Evolutionary conservation across 345 rosid species (phyloP), one percentile per base, ranked within the genome.

Genomic region (Bruguiera parviflora): DNA sequence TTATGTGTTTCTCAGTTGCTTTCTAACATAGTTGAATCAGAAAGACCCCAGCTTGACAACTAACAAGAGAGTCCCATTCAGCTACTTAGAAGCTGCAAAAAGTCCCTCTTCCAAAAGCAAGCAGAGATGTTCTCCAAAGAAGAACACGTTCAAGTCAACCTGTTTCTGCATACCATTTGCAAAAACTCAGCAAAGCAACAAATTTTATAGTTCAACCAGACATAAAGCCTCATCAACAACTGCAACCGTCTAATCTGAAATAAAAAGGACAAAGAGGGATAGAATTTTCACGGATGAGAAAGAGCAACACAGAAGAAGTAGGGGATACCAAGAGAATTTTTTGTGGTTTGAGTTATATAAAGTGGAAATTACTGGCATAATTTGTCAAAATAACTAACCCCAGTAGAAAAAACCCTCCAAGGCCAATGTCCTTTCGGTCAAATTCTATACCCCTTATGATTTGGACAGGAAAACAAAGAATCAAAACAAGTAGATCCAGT

Each of bases 401-500:
- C 84, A 73, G 81, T 72, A 81, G 78, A 80, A 67, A 77, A 72
- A 70, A 81, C 74, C 69, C 86, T 63, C 79, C 71, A 73, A 86
- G 76, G 76, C 72, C 75, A 58, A 65, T 68, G 86, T 77, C 89
- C 66, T 76, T 75, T 81, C 89, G 73, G 86, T 85, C 92, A 82
- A 84, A 84, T 83, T 85, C 84, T 75, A 61, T 79, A 79, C 81
- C 85, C 80, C 82, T 76, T 81, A 29, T 77, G 89, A 87, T 82
- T 75, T 88, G 74, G 91, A 84, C 94, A 81, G 75, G 74, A 79
- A 78, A 84, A 79, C 79, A 82, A 81, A 80, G 70, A 77, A 81
- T 71, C 80, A 77, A 81, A 79, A 27, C 49, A 84, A 72, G 73
- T 71, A 79, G 59, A 77, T 68, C 70, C 69, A 69, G 76, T 77